Evolutionary conservation across 176 grass and related monocot genomes (phyloP).

Genomic region (Lolium multiflorum): DNA sequence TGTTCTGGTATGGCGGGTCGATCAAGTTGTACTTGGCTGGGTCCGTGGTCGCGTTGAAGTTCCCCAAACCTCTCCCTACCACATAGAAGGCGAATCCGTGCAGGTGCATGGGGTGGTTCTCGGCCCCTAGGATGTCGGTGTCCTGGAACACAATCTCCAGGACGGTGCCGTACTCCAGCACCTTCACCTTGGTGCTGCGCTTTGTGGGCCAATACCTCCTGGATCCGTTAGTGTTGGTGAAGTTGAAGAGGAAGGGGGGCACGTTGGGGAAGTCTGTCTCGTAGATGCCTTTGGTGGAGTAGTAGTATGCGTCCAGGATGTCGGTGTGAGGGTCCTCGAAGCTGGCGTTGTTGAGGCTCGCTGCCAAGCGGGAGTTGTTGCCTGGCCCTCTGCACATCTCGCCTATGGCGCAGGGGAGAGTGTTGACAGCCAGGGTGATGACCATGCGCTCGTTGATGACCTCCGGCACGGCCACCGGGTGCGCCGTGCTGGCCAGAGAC

Average conservation of each 20-base stretch:
- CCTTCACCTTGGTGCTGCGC: slow-evolving; percentile 65
- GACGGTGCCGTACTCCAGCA: slow-evolving; percentile 53
- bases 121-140: slow-evolving; percentile 23
- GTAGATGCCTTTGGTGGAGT: slow-evolving; percentile 11
- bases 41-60: slow-evolving; percentile 19
- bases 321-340: not conserved
- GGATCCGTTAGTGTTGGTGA: not conserved
- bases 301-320: slow-evolving; percentile 47
- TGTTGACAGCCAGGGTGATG: slow-evolving; percentile 18
- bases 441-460: slow-evolving; percentile 23
- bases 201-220: not conserved
- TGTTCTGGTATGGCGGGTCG: slow-evolving; percentile 48
- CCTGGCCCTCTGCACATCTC: not conserved
- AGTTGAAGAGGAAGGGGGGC: slow-evolving; percentile 58
- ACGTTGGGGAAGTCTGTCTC: slow-evolving; percentile 51
- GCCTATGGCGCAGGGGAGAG: not conserved
- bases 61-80: slow-evolving; percentile 36
- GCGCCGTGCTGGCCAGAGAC: not conserved
- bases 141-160: slow-evolving; percentile 54
- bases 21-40: slow-evolving; percentile 33
- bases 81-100: slow-evolving; percentile 51
- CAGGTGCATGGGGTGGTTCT: slow-evolving; percentile 52
- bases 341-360: slow-evolving; percentile 63
- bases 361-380: not conserved
- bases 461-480: not conserved